phyloP scores from a whole-genome alignment of 768 basidiomycete species.

The Macrocybe gigantea region DNA sequence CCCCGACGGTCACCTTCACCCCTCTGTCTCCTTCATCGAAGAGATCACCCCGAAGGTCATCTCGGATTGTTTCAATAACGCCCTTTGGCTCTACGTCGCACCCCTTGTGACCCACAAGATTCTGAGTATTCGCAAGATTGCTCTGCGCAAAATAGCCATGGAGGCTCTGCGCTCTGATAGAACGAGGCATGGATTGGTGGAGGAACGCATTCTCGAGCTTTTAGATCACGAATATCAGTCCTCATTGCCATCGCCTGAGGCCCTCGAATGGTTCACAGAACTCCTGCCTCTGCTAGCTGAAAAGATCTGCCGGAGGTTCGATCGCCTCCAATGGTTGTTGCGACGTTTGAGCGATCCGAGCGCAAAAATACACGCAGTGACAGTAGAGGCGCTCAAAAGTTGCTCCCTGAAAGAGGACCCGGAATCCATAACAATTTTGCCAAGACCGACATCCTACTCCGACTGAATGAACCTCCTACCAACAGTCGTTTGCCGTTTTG shows the following conservation, averaged over 20 bases:
- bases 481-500: conserved; percentile 7
- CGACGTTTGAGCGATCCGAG: conserved; percentile 11
- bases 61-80: conserved; percentile 13
- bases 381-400: conserved; percentile 6
- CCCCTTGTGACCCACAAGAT: conserved; percentile 13
- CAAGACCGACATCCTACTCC: conserved; percentile 4
- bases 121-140: conserved; percentile 7
- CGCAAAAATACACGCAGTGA: conserved; percentile 7
- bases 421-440: conserved; percentile 7
- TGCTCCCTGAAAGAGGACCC: conserved; percentile 8
- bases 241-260: conserved; percentile 10
- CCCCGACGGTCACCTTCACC: conserved; percentile 4
- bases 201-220: conserved; percentile 9
- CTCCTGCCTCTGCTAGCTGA: conserved; percentile 10
- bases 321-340: conserved; percentile 9
- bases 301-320: conserved; percentile 8
- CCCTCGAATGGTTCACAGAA: conserved; percentile 9
- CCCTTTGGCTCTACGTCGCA: conserved; percentile 7
- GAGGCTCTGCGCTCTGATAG: conserved; percentile 11
- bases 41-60: conserved; percentile 13
- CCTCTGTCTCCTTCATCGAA: conserved; percentile 9
- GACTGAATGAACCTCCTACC: conserved; percentile 11
- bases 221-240: conserved; percentile 10
- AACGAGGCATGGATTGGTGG: conserved; percentile 12
- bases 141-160: conserved; percentile 9